Evolutionary conservation across 805 yeast species (phyloP), one percentile per base, ranked within the genome.

Genomic region (Candida odintsovae): DNA sequence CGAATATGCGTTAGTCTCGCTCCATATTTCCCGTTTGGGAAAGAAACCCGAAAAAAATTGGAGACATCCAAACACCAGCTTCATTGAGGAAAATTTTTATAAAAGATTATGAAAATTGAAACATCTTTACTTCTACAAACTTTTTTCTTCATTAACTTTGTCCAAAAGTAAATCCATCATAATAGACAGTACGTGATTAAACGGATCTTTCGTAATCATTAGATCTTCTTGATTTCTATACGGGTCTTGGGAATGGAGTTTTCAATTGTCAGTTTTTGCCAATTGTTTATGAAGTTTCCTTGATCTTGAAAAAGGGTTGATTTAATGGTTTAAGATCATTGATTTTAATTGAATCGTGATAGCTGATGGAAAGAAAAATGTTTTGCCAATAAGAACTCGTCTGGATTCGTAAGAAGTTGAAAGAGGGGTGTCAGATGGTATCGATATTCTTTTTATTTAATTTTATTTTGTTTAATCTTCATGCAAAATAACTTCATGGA

Each of bases 111-210:
- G 19, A 15, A 39, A 26, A n/a, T 23, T 23, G 3, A 23, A 22
- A 23, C 20, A 8, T 7, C 29, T 36, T 48, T 41, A n/a, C 11
- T 12, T 35, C 19, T 13, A 15, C 25, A 20, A 23, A 40, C 49
- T 51, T 47, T 52, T 55, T 59, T 58, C 55, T 56, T 54, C 53
- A 51, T 62, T 64, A 64, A 77, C 83, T 78, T 78, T 79, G 82
- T 80, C 83, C 83, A 76, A 78, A 77, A 75, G 67, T 72, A 21
- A 63, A 69, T 76, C 84, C 83, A 71, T 76, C 80, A 72, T 81
- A 66, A 61, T 69, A 79, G 86, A 80, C 86, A 80, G 86, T 80
- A 78, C 84, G 72, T 55, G 61, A 51, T 57, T 58, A 58, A 53
- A 56, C 46, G 39, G 45, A 44, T 38, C 43, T 44, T 44, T 28